Percentiles rank a stretch among this genome's conserved stretches.
phyloP scores from a whole-genome alignment of 139 green algal genomes.

The Zygnema cylindricum region DNA sequence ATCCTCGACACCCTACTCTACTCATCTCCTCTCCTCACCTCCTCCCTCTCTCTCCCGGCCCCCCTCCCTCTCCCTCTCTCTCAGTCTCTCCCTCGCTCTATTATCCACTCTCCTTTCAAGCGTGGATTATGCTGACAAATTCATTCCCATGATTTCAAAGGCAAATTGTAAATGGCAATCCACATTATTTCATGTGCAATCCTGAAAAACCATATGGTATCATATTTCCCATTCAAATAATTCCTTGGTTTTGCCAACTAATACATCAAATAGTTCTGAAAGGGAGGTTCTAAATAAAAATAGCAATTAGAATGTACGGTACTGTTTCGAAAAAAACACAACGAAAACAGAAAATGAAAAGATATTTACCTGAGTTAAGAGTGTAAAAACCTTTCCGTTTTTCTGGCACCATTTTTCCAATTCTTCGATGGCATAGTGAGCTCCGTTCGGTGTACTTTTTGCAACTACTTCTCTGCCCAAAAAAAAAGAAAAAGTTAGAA shows the following conservation, averaged over 20 bases:
- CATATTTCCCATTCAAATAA: not conserved
- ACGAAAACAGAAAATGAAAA: not conserved
- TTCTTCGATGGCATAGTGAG: slow-evolving; percentile 56
- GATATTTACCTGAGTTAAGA: slow-evolving; percentile 59
- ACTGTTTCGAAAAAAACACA: not conserved
- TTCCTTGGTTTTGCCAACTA: too few relatives aligned
- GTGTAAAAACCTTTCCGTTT: slow-evolving; percentile 58
- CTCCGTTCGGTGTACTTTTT: slow-evolving; percentile 25
- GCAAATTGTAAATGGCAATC: not conserved
- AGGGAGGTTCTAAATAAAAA: too few relatives aligned
- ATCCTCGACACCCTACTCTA: not conserved
- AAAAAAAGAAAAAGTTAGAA: not conserved
- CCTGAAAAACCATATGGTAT: not conserved
- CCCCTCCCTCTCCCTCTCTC: not conserved
- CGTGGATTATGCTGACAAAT: too few relatives aligned
- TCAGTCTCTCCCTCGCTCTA: not conserved
- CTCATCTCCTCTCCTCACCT: not conserved
- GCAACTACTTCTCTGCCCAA: slow-evolving; percentile 27
- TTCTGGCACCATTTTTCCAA: slow-evolving; percentile 49
- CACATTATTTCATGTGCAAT: not conserved
- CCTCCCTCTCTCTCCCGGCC: not conserved
- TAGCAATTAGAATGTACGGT: too few relatives aligned
- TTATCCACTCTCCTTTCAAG: too few relatives aligned
- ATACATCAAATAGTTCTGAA: too few relatives aligned
- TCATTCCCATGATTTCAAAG: not conserved